Conservation (phyloP, 78 protist species). For the Thecamonas trahens region DNA sequence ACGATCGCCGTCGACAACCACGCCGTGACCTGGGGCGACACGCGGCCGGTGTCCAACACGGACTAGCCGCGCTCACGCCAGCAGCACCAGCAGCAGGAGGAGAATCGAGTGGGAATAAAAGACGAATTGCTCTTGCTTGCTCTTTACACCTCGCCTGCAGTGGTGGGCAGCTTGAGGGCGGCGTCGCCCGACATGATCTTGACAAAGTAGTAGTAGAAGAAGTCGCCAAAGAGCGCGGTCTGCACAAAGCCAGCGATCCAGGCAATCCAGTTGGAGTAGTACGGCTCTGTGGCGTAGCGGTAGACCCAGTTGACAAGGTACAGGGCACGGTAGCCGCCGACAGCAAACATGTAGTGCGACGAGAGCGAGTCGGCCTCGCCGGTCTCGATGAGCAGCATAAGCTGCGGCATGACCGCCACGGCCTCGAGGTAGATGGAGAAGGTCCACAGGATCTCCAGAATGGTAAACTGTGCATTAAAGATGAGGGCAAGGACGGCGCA, state of each 20-base stretch:
- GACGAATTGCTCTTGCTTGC: no score
- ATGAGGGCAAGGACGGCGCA: slow-evolving; percentile 52
- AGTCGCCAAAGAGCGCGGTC: slow-evolving; percentile 83
- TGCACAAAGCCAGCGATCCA: slow-evolving; percentile 78
- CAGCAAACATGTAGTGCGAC: slow-evolving; percentile 71
- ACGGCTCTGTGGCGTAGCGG: slow-evolving; percentile 61
- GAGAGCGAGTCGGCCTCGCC: slow-evolving; percentile 74
- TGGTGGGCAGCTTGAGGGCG: no score
- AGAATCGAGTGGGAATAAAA: no score
- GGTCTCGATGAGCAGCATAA: slow-evolving; percentile 63
- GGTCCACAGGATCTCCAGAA: slow-evolving; percentile 74
- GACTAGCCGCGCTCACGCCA: no score
- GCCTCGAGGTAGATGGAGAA: slow-evolving; percentile 90
- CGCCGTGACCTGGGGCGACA: no score
- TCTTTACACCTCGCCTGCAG: no score
- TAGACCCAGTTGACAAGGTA: slow-evolving; percentile 92
- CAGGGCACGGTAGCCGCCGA: slow-evolving; percentile 81
- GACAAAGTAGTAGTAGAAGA: slow-evolving; percentile 85
- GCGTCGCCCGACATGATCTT: no score
- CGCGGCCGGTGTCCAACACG: no score
- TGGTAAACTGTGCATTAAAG: slow-evolving; percentile 14
- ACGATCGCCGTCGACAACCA: no score
- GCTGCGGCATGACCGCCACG: slow-evolving; percentile 95
- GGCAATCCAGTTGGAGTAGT: slow-evolving; percentile 51
- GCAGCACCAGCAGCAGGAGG: no score